Evolutionary conservation across 2,329 filamentous ascomycete species (phyloP).

Genomic region (Xylariaceae sp.): DNA sequence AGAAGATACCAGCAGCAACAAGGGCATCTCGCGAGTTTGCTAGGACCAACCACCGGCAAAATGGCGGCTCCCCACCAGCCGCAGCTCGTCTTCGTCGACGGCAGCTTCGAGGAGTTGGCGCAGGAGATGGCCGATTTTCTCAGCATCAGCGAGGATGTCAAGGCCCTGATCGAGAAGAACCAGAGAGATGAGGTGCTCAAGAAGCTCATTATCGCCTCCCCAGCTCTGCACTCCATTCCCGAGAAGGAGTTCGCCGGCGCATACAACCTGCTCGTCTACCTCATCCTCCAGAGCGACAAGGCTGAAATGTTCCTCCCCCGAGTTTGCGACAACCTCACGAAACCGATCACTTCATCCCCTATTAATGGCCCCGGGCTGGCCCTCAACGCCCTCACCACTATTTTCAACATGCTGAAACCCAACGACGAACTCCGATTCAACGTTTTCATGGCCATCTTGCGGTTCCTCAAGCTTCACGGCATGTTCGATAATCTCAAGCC

Average conservation of each 20-base stretch:
- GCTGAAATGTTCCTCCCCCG: slow-evolving; percentile 79
- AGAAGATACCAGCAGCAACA: slow-evolving; percentile 5
- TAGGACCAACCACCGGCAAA: slow-evolving; percentile 4
- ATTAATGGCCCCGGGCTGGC: slow-evolving; percentile 80
- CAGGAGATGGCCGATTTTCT: slow-evolving; percentile 94
- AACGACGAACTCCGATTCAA: slow-evolving; percentile 79
- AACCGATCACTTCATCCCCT: slow-evolving; percentile 81
- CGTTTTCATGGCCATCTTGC: slow-evolving; percentile 83
- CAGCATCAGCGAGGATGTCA: slow-evolving; percentile 74
- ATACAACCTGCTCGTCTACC: slow-evolving; percentile 94
- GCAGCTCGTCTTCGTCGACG: slow-evolving; percentile 75
- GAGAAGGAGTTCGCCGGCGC: slow-evolving; percentile 96
- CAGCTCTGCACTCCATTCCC: slow-evolving; percentile 74
- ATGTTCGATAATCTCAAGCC: slow-evolving; percentile 81
- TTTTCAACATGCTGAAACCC: slow-evolving; percentile 88
- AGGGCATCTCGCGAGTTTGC: slow-evolving; percentile 4
- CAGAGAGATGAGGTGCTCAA: slow-evolving; percentile 85
- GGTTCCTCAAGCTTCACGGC: slow-evolving; percentile 69
- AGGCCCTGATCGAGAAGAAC: slow-evolving; percentile 66
- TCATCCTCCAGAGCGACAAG: slow-evolving; percentile 81
- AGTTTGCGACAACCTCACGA: slow-evolving; percentile 84
- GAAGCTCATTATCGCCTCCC: slow-evolving; percentile 79
- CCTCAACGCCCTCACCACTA: slow-evolving; percentile 84
- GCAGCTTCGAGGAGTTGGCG: slow-evolving; percentile 85
- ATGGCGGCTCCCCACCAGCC: slow-evolving; percentile 42